Base-by-base conservation (phyloP, 2,329 filamentous ascomycete genomes). In the Ascochyta pisi region DNA sequence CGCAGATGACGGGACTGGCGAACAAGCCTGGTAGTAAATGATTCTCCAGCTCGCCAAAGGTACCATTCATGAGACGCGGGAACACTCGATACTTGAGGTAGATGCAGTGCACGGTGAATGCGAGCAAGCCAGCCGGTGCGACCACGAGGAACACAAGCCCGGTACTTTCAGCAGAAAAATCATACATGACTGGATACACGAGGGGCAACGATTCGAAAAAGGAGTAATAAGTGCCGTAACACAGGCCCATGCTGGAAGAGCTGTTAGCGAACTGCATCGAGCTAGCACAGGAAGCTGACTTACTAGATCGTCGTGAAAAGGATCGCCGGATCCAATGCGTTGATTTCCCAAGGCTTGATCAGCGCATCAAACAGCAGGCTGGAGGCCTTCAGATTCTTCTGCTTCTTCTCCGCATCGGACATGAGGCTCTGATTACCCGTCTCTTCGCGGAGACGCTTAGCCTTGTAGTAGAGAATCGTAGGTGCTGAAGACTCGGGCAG, bases 401-500 rank as follows among this genome's bases (percentile, higher is more conserved):
- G 77, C 69, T 95, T 90, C 38, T 94, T 83, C 54, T 96, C 92
- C 65, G 88, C 84, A 70, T 94, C 90, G 0, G 91, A 93, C 46
- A 91, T 88, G 68, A 89, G 87, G 57, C 83, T 83, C 2, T 76
- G 57, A 61, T 90, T 84, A 12, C 88, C 86, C 1, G 89, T 89
- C 33, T 85, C 74, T 71, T 88, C 85, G 45, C 91, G 84, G 54
- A 94, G 78, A 70, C 89, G 89, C 69, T 83, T 81, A 1, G 92
- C 92, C n/a, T 91, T 84, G 37, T 80, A 79, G 55, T 67, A 69
- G 3, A 73, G 52, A 6, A 71, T 69, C 83, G 83, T 44, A 0
- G 91, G 90, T 0, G 90, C 87, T 69, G 94, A 96, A 0, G 92
- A 96, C 76, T 96, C 92, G 3, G 91, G 91, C 1, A 96, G 86